Conservation (phyloP, 768 basidiomycete species). For the Tylopilus rubrobrunneus region DNA sequence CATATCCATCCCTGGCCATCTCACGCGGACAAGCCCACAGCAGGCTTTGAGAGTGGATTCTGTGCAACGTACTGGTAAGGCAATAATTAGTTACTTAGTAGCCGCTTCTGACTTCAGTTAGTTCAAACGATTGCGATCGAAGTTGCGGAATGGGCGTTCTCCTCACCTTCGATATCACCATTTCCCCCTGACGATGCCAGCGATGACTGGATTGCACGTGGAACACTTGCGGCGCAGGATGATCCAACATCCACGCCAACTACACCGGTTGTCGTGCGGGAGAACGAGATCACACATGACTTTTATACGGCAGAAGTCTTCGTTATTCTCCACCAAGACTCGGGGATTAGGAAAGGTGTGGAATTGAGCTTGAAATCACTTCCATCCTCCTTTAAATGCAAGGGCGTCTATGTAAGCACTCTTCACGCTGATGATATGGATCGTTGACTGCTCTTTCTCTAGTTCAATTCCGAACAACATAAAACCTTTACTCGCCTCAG, state of each 20-base stretch:
- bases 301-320: constrained; percentile 6
- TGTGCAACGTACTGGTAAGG: constrained; percentile 7
- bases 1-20: neutral
- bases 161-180: neutral
- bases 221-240: neutral
- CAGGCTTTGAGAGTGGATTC: constrained; percentile 1
- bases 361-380: constrained; percentile 6
- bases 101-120: neutral
- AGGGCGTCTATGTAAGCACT: constrained; percentile 5
- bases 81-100: neutral
- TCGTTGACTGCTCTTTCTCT: neutral
- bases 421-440: neutral
- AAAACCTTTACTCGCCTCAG: neutral
- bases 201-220: neutral
- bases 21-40: neutral
- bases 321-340: neutral
- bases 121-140: constrained; percentile 12
- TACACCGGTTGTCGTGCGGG: neutral
- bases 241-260: neutral
- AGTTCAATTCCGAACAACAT: neutral
- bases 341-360: constrained; percentile 9
- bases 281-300: constrained; percentile 7
- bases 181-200: neutral
- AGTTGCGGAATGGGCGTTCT: neutral
- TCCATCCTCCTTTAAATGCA: constrained; percentile 6